These are phyloP conservation scores for Passalora sequoiae DNA, from an alignment of 2,329 filamentous ascomycete genomes.

Conservation along the genomic window DNA sequence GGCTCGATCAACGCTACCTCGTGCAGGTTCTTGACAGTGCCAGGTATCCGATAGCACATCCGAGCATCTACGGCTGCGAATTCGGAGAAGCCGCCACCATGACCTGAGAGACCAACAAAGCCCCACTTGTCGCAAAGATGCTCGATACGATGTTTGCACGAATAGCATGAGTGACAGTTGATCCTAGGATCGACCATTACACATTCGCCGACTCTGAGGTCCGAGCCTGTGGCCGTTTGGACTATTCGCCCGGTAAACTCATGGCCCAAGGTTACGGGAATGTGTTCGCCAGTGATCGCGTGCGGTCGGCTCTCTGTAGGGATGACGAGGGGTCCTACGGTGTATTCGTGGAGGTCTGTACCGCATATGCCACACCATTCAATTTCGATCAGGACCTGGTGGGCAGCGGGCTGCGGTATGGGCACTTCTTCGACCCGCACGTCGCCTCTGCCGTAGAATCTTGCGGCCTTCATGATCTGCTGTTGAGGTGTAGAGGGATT, in stretches of 20 bases:
- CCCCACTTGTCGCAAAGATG: constrained; percentile 17
- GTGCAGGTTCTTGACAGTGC: constrained; percentile 10
- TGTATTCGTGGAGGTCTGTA: constrained; percentile 23
- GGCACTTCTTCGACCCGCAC: constrained; percentile 22
- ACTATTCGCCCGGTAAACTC: constrained; percentile 19
- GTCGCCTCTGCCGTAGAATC: constrained; percentile 20
- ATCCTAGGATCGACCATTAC: constrained; percentile 21
- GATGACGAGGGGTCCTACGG: constrained; percentile 18
- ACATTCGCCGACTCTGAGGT: constrained; percentile 10
- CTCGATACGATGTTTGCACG: constrained; percentile 9
- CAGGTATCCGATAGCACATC: constrained; percentile 18
- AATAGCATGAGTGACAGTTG: constrained; percentile 15
- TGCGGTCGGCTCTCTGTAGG: constrained; percentile 13
- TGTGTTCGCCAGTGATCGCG: constrained; percentile 11
- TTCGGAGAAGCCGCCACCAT: constrained; percentile 19
- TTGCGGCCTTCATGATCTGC: constrained; percentile 19
- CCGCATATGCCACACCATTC: constrained; percentile 24
- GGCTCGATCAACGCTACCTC: constrained; percentile 22
- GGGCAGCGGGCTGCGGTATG: constrained; percentile 10
- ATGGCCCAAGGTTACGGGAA: constrained; percentile 18
- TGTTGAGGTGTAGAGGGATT: not conserved
- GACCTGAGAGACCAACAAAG: constrained; percentile 14
- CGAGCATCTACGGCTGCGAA: constrained; percentile 11
- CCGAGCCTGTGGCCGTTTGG: constrained; percentile 7
- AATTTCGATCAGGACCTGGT: constrained; percentile 21